Conservation (phyloP, 208 protist species). For the Trypanosoma caninum region DNA sequence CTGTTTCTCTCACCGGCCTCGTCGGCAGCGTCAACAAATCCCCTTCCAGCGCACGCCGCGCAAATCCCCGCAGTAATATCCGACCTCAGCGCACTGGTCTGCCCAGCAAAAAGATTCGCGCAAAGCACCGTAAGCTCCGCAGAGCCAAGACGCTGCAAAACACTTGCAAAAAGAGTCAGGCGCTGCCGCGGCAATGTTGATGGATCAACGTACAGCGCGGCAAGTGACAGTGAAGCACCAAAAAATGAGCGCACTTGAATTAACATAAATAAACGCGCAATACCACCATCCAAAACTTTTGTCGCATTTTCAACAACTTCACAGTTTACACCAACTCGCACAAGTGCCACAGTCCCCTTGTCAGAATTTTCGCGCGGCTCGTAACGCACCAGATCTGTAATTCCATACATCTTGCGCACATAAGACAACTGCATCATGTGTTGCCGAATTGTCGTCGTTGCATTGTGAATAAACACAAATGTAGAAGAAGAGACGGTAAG, state of each 20-base stretch:
- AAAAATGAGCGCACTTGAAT: constrained; percentile 28
- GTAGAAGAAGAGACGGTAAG: constrained; percentile 42
- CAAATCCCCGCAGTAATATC: constrained; percentile 40
- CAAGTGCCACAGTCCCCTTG: constrained; percentile 42
- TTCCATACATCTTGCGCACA: constrained; percentile 61
- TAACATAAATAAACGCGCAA: constrained; percentile 48
- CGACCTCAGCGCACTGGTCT: constrained; percentile 22
- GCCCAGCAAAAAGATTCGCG: constrained; percentile 52
- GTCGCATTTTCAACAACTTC: constrained; percentile 45
- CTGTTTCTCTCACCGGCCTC: constrained; percentile 42
- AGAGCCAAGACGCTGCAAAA: constrained; percentile 35
- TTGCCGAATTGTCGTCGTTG: constrained; percentile 32
- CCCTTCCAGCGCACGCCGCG: constrained; percentile 34
- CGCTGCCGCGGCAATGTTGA: constrained; percentile 30
- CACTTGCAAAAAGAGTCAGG: constrained; percentile 30
- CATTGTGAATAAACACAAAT: constrained; percentile 69
- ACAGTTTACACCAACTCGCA: constrained; percentile 55
- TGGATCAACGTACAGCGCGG: constrained; percentile 52
- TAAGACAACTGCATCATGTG: constrained; percentile 51
- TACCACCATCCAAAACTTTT: constrained; percentile 40
- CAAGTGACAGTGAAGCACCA: constrained; percentile 41
- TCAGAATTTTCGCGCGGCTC: constrained; percentile 50
- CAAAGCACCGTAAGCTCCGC: constrained; percentile 48
- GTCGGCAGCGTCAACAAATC: constrained; percentile 71
- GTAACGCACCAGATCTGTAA: constrained; percentile 55